Percentiles rank a stretch among this genome's conserved stretches.
These are phyloP conservation scores for Huntiella omanensis DNA, from an alignment of 2,329 filamentous ascomycete genomes.

Conservation along the genomic window DNA sequence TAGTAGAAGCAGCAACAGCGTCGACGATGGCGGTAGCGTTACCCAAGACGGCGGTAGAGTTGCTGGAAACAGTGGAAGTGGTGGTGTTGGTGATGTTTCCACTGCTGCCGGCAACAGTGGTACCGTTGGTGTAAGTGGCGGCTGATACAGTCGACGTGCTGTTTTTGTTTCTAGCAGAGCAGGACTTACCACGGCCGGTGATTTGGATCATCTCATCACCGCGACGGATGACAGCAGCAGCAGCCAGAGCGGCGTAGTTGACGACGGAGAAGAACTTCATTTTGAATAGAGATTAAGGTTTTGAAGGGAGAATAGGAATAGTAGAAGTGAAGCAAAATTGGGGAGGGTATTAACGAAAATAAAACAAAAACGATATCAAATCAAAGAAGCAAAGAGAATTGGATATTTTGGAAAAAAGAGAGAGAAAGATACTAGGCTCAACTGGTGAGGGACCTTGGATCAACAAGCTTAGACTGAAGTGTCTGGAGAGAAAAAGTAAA, in stretches of 20 bases:
- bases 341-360: background rate
- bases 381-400: background rate
- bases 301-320: background rate
- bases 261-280: conserved; percentile 10
- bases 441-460: background rate
- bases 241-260: conserved; percentile 8
- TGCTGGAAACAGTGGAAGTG: background rate
- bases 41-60: background rate
- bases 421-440: background rate
- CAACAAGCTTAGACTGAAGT: conserved; percentile 8
- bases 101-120: too few relatives aligned
- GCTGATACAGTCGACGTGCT: background rate
- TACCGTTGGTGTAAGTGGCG: too few relatives aligned
- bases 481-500: conserved; percentile 4
- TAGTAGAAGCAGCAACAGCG: background rate
- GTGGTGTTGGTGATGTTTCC: too few relatives aligned
- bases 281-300: background rate
- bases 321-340: background rate
- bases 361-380: background rate
- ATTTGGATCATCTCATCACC: conserved; percentile 7
- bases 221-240: conserved; percentile 10
- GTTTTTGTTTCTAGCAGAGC: background rate
- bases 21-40: too few relatives aligned
- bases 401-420: background rate
- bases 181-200: conserved; percentile 6